Conservation (phyloP, 179 eudicot genomes). For the Pouteria campechiana region DNA sequence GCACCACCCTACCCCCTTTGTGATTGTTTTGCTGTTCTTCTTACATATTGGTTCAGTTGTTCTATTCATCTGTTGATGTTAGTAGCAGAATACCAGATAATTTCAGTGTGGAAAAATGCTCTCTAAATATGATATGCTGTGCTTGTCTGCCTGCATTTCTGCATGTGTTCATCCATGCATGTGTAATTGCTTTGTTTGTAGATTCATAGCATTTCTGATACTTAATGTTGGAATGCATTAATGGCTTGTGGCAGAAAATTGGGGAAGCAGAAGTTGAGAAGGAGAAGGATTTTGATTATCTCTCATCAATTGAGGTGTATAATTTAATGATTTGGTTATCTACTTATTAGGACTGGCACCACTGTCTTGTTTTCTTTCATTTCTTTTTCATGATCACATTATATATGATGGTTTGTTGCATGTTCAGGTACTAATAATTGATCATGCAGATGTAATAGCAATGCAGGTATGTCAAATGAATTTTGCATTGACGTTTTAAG, state of each 20-base stretch:
- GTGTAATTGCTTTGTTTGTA: too few relatives aligned
- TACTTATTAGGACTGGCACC: neutral
- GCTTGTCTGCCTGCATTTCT: too few relatives aligned
- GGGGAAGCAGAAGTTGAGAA: constrained; percentile 60
- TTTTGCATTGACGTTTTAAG: neutral
- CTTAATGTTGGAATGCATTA: constrained; percentile 4
- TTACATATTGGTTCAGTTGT: too few relatives aligned
- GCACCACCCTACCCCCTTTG: too few relatives aligned
- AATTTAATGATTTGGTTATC: neutral
- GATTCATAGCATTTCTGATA: too few relatives aligned
- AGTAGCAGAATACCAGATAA: too few relatives aligned
- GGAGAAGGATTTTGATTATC: constrained; percentile 85
- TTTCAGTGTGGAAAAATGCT: too few relatives aligned
- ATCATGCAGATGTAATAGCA: constrained; percentile 88
- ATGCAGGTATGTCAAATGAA: constrained; percentile 64
- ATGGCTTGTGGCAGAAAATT: constrained; percentile 57
- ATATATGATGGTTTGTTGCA: neutral
- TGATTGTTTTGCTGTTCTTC: too few relatives aligned
- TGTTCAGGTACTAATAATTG: constrained; percentile 72
- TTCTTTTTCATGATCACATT: neutral
- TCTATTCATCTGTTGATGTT: too few relatives aligned
- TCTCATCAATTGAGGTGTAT: constrained; percentile 91
- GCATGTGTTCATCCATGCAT: too few relatives aligned
- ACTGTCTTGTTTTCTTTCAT: neutral
- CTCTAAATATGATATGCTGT: too few relatives aligned